Evolutionary conservation across 108 stramenopile species (phyloP).

Genomic region (Conticribra guillardii): DNA sequence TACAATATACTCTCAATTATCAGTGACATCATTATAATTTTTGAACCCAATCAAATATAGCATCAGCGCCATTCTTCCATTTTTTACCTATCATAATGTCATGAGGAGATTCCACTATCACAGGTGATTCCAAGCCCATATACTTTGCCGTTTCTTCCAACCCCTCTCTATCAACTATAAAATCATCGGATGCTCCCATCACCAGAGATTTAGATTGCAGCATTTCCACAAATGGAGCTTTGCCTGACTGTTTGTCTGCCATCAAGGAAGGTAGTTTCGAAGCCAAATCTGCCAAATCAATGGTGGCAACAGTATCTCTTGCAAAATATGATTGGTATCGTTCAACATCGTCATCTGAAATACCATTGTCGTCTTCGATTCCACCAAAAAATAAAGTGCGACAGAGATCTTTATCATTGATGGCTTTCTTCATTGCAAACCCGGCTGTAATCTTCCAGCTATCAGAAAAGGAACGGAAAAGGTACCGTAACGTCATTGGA

Average conservation of each 20-base stretch:
- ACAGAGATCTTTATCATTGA: slow-evolving; percentile 36
- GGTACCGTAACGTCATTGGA: slow-evolving; percentile 53
- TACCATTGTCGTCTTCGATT: slow-evolving; percentile 45
- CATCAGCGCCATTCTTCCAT: slow-evolving; percentile 52
- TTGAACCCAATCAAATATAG: slow-evolving; percentile 35
- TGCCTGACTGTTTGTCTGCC: slow-evolving; percentile 30
- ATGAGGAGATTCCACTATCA: slow-evolving; percentile 53
- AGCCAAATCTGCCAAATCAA: slow-evolving; percentile 52
- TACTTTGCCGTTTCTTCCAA: slow-evolving; percentile 51
- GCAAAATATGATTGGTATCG: slow-evolving; percentile 51
- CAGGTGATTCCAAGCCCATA: slow-evolving; percentile 33
- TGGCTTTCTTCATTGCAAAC: slow-evolving; percentile 57
- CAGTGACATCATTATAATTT: not conserved
- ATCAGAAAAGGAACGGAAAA: slow-evolving; percentile 39
- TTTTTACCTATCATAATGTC: slow-evolving; percentile 63
- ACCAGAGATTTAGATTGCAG: slow-evolving; percentile 45
- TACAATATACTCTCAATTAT: not conserved
- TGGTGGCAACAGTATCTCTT: slow-evolving; percentile 46
- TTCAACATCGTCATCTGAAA: slow-evolving; percentile 59
- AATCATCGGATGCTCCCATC: slow-evolving; percentile 55
- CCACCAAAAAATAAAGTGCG: slow-evolving; percentile 55
- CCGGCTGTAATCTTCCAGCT: slow-evolving; percentile 55
- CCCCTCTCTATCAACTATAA: slow-evolving; percentile 59
- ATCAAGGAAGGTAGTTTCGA: slow-evolving; percentile 39
- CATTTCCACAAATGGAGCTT: slow-evolving; percentile 40